Conservation (phyloP, 495 filamentous ascomycete species). For the Penicillium crystallinum region DNA sequence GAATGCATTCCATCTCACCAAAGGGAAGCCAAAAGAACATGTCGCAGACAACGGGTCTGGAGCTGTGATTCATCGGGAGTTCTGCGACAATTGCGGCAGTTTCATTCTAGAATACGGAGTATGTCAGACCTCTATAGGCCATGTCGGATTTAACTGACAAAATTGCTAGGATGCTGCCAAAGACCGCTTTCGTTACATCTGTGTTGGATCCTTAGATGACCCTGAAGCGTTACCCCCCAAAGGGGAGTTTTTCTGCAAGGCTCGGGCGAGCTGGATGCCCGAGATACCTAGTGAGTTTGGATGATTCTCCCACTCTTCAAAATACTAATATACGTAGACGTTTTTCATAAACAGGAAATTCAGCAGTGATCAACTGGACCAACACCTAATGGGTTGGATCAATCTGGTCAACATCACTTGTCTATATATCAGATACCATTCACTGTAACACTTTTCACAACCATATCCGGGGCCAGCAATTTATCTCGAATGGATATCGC, state of each 20-base stretch:
- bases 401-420: too few species aligned
- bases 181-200: constrained; percentile 56
- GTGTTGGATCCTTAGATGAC: constrained; percentile 61
- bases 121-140: constrained; percentile 5
- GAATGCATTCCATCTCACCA: constrained; percentile 36
- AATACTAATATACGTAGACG: constrained; percentile 22
- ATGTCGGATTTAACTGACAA: background rate
- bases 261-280: constrained; percentile 58
- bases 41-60: constrained; percentile 55
- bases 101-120: constrained; percentile 62
- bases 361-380: constrained; percentile 34
- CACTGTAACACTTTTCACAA: constrained; percentile 23
- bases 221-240: constrained; percentile 56
- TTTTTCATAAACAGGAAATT: constrained; percentile 58
- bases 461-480: constrained; percentile 24
- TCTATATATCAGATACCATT: background rate
- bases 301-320: background rate
- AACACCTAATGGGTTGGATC: background rate
- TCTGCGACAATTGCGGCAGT: constrained; percentile 58
- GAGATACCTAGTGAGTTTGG: constrained; percentile 48
- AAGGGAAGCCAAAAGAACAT: constrained; percentile 44
- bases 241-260: constrained; percentile 64
- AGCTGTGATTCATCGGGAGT: constrained; percentile 52
- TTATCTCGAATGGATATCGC: constrained; percentile 25
- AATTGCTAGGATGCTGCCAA: constrained; percentile 45